Percentiles rank a stretch among this genome's conserved stretches.
Conservation (phyloP, 2,329 filamentous ascomycete genomes). For the Albophoma yamanashiensis region DNA sequence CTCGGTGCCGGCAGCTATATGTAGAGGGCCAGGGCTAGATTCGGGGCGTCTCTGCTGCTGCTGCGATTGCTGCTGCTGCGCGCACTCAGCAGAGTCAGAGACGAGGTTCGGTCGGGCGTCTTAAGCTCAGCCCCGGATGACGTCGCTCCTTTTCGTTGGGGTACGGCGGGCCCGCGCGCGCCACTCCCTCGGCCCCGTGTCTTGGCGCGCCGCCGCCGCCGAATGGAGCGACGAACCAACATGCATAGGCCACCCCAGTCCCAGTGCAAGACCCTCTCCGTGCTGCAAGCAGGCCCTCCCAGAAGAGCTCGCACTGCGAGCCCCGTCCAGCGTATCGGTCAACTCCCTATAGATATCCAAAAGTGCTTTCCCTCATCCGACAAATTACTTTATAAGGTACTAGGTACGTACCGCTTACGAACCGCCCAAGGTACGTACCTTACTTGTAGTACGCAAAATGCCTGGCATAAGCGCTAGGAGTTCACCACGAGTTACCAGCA, state of each 20-base stretch:
- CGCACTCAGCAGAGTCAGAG: not conserved
- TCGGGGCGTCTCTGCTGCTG: not conserved
- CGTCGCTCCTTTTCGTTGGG: conserved; percentile 13
- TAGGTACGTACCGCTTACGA: no score
- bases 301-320: no score
- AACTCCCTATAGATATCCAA: no score
- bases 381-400: no score
- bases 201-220: not conserved
- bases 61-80: not conserved
- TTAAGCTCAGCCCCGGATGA: conserved; percentile 1
- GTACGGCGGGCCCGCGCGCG: conserved; percentile 3
- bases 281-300: no score
- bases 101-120: not conserved
- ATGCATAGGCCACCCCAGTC: not conserved
- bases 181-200: not conserved
- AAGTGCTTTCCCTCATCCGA: no score
- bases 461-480: no score
- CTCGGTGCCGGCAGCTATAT: not conserved
- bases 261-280: no score
- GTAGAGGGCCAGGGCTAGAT: not conserved
- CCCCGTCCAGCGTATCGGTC: no score
- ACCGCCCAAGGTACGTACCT: no score
- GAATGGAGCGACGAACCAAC: not conserved
- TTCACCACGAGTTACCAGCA: no score
- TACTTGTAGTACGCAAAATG: no score